phyloP scores from a whole-genome alignment of 768 basidiomycete genomes.

The Sporobolomyces pararoseus region DNA sequence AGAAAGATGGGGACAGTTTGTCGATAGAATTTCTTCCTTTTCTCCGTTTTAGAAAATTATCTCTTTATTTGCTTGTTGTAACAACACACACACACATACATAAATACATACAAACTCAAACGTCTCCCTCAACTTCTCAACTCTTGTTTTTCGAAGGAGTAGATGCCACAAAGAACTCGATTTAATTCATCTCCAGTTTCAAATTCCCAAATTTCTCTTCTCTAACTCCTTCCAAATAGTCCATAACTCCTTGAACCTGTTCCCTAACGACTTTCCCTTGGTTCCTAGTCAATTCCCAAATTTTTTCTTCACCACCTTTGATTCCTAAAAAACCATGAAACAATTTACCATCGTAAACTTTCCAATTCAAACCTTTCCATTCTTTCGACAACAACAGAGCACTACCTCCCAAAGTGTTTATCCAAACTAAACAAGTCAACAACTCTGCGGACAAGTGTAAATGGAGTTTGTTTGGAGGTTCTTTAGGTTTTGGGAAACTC shows the following conservation, averaged over 20 bases:
- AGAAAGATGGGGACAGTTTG: too few species aligned
- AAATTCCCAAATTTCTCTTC: too few species aligned
- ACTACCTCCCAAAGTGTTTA: conserved; percentile 11
- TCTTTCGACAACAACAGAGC: background rate
- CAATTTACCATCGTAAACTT: background rate
- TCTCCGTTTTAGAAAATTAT: too few species aligned
- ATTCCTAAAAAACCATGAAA: background rate
- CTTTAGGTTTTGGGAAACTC: background rate
- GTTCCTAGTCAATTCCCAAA: background rate
- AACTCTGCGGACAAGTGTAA: background rate
- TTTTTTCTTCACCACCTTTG: background rate
- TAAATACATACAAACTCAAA: too few species aligned
- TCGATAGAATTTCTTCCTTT: too few species aligned
- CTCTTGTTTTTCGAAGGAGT: too few species aligned
- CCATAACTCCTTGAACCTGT: background rate
- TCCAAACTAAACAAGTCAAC: conserved; percentile 7
- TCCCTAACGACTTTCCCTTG: background rate
- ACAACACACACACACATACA: too few species aligned
- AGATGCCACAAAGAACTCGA: too few species aligned
- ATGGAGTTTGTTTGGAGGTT: background rate
- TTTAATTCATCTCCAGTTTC: too few species aligned
- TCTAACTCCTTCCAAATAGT: background rate
- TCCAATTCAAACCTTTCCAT: conserved; percentile 14
- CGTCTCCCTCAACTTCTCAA: too few species aligned
- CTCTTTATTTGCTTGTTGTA: too few species aligned